Percentiles rank a stretch among this genome's conserved stretches.
phyloP scores from a whole-genome alignment of 179 eudicot species.

The Amaranthus tricolor region DNA sequence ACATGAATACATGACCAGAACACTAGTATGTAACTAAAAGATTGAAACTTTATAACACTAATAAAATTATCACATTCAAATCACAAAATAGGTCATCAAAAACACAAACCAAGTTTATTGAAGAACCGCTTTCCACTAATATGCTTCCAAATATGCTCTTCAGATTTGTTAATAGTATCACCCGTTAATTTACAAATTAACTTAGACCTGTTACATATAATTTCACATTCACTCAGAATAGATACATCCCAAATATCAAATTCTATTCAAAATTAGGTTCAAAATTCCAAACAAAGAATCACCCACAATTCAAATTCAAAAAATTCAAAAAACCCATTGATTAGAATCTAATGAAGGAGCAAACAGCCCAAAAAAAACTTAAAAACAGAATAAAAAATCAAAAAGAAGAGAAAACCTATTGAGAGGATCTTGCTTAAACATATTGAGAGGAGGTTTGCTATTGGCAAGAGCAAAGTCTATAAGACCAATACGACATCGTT shows the following conservation, averaged over 20 bases:
- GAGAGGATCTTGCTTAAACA: slow-evolving; percentile 69
- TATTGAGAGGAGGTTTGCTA: slow-evolving; percentile 73
- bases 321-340: not conserved
- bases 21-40: not conserved
- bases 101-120: slow-evolving; percentile 69
- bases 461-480: slow-evolving; percentile 61
- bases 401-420: slow-evolving; percentile 34
- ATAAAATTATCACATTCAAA: not conserved
- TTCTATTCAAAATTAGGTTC: not conserved
- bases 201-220: slow-evolving; percentile 50
- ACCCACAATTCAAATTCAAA: not conserved
- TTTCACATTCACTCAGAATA: not conserved
- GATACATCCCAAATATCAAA: not conserved
- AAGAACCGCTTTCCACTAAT: slow-evolving; percentile 82
- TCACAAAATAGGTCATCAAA: not conserved
- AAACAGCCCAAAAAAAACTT: not conserved
- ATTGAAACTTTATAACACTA: not conserved
- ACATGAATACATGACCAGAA: not conserved
- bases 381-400: not conserved
- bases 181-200: slow-evolving; percentile 81
- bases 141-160: slow-evolving; percentile 99
- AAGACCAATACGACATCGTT: slow-evolving; percentile 84
- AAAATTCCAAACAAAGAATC: not conserved
- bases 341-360: not conserved
- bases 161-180: slow-evolving; percentile 66